phyloP scores from a whole-genome alignment of 305 asterid genomes.

The Solanum hybrid region DNA sequence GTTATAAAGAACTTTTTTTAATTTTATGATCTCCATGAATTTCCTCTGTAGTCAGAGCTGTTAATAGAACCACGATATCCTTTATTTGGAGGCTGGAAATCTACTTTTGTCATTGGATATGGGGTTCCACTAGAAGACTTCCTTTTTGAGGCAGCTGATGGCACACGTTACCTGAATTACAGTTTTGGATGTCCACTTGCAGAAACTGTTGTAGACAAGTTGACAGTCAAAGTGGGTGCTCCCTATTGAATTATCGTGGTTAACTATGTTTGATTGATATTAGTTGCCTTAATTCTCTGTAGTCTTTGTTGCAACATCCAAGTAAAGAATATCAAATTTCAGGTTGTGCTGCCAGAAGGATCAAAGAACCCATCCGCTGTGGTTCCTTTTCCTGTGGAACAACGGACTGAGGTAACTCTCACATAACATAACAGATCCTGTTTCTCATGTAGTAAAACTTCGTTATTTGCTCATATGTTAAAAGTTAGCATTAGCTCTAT shows the following conservation, averaged over 20 bases:
- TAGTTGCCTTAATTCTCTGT: neutral
- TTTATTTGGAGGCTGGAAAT: slow-evolving; percentile 97
- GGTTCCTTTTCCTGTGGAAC: slow-evolving; percentile 60
- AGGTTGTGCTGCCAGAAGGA: slow-evolving; percentile 98
- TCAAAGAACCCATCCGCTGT: slow-evolving; percentile 63
- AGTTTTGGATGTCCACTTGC: slow-evolving; percentile 86
- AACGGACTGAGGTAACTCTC: slow-evolving; percentile 60
- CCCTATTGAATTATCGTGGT: slow-evolving; percentile 7
- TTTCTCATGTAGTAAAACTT: neutral
- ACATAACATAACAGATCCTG: neutral
- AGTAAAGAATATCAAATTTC: slow-evolving; percentile 10
- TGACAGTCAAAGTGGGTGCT: slow-evolving; percentile 61
- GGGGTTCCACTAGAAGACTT: slow-evolving; percentile 87
- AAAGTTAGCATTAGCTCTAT: neutral
- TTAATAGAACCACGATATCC: slow-evolving; percentile 93
- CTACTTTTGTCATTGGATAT: slow-evolving; percentile 82
- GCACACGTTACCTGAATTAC: slow-evolving; percentile 78
- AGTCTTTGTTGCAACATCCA: neutral
- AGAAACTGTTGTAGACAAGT: slow-evolving; percentile 76
- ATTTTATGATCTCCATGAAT: slow-evolving; percentile 5
- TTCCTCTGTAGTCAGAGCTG: slow-evolving; percentile 69
- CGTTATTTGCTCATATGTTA: neutral
- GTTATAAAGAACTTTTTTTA: neutral
- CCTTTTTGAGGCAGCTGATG: slow-evolving; percentile 70
- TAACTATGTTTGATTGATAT: neutral